Evolutionary conservation across 2,329 filamentous ascomycete genomes (phyloP), one percentile per base, ranked within the genome.

Genomic region (Fusarium citri): DNA sequence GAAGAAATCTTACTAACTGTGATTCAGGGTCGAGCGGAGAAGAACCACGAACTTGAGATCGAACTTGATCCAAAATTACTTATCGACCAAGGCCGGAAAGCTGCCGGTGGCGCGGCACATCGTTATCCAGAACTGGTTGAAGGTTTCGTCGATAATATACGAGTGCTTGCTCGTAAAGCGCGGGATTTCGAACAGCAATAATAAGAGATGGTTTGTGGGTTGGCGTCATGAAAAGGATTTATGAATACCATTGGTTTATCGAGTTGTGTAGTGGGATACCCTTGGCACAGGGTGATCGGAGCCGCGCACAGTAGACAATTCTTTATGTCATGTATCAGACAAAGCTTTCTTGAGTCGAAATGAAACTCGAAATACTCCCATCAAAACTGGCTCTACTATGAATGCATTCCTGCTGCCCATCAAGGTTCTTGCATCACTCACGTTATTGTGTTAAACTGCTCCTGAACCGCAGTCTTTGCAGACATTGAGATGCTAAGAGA

Each of bases 21-120:
- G 20, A n/a, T 7, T 18, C 74, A 85, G 78, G 81, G 80, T 30
- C 81, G 80, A 28, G 64, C 75, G 1, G 84, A 86, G 59, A 93
- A 93, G 72, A 91, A 92, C 69, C 92, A 95, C 76, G 93, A 97
- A 80, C 85, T 96, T 9, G 93, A 97, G 76, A 86, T 97, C 49
- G 93, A 96, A 77, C 78, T 96, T 16, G 84, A 88, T n/a, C 84
- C 91, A 0, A 80, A 79, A 8, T 82, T 85, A n/a, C 78, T 95
- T 16, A 80, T 92, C 48, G 86, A 91, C 14, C 91, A 94, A 69
- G 91, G 91, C 9, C 81, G 83, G 37, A 83, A 85, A 59, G 86
- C 88, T 25, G 81, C 85, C 71, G 79, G 78, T 8, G 82, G 83
- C 4, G 81, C 85, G 58, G 82, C 83, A 8, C 88, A 90, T 72